Evolutionary conservation across 169 alveolate genomes (phyloP).

Genomic region (Cryptosporidium ubiquitum): DNA sequence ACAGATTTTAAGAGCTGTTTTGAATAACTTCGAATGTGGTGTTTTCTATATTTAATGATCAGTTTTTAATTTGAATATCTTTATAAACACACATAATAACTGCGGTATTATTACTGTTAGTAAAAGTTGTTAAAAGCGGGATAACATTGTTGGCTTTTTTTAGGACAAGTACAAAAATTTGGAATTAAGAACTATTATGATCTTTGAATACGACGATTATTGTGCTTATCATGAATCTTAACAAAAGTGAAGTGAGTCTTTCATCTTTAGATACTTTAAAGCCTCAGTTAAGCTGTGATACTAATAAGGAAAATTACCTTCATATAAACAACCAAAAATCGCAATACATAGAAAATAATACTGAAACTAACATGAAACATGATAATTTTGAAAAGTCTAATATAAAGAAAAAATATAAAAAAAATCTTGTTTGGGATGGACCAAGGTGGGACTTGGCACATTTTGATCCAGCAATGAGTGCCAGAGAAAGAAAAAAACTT

Average conservation of each 20-base stretch:
- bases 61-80: too few relatives aligned
- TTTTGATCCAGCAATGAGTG: slow-evolving; percentile 73
- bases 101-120: background rate
- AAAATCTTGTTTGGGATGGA: slow-evolving; percentile 69
- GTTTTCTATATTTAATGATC: background rate
- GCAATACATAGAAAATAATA: slow-evolving; percentile 7
- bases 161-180: background rate
- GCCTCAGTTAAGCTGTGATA: background rate
- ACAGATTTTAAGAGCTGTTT: background rate
- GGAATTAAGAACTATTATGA: background rate
- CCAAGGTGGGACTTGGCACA: slow-evolving; percentile 73
- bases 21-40: too few relatives aligned
- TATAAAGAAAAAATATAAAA: slow-evolving; percentile 59
- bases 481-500: slow-evolving; percentile 59
- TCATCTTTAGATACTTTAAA: background rate
- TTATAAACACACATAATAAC: background rate
- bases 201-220: background rate
- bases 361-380: background rate
- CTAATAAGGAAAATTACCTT: slow-evolving; percentile 1
- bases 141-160: background rate
- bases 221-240: background rate
- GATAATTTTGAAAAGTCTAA: background rate
- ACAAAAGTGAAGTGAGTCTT: slow-evolving; percentile 18
- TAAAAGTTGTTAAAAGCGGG: background rate
- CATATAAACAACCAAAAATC: background rate